These are phyloP conservation scores for Tetramitus jugosus DNA, from an alignment of 208 protist species.

Conservation along the genomic window DNA sequence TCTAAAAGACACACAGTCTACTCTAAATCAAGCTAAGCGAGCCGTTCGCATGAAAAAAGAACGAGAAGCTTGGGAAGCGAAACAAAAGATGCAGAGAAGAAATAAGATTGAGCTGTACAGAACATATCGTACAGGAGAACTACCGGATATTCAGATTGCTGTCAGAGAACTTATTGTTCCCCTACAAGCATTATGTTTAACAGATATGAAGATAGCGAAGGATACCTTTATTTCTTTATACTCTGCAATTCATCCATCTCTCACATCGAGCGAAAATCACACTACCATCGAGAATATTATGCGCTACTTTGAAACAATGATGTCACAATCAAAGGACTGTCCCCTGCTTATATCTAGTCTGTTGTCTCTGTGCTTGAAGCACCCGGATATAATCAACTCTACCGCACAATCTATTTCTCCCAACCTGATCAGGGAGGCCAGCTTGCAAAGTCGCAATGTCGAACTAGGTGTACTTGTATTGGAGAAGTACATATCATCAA, in stretches of 20 bases:
- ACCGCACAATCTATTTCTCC: constrained; percentile 22
- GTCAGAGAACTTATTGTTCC: constrained; percentile 58
- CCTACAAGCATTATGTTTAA: constrained; percentile 58
- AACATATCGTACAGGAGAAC: constrained; percentile 51
- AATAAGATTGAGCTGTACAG: constrained; percentile 37
- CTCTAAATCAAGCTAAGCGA: constrained; percentile 26
- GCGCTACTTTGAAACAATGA: not conserved
- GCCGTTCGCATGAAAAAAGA: constrained; percentile 25
- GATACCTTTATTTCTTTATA: constrained; percentile 38
- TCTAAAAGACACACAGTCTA: not conserved
- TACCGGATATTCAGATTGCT: constrained; percentile 68
- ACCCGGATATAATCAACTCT: constrained; percentile 24
- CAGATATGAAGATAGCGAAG: constrained; percentile 45
- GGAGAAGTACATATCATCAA: constrained; percentile 29
- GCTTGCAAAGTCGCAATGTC: constrained; percentile 34
- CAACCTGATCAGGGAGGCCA: constrained; percentile 28
- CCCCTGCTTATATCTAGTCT: not conserved
- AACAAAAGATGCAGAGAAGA: constrained; percentile 11
- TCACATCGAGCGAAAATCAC: too few relatives aligned
- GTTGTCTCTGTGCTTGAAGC: not conserved
- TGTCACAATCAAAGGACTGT: not conserved
- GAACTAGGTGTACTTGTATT: constrained; percentile 41
- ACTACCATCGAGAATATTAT: too few relatives aligned
- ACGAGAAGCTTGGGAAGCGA: constrained; percentile 20
- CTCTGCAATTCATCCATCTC: constrained; percentile 16